A percentile compares a stretch with the other conserved stretches of the same genome.
Conservation (phyloP, 768 basidiomycete genomes). For the Panaeolus papilionaceus region DNA sequence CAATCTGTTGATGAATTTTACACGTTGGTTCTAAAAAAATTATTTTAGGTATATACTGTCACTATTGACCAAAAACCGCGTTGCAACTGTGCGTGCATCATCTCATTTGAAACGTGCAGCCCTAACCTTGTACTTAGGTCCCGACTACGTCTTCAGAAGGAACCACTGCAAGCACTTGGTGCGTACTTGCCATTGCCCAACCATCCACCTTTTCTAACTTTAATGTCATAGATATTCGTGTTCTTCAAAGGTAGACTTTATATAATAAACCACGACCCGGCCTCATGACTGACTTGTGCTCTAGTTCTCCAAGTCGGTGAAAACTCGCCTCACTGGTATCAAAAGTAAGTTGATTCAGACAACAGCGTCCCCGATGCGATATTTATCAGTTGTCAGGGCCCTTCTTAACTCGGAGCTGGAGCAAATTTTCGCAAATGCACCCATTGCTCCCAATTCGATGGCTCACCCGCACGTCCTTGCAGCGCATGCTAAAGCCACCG, state of each 20-base stretch:
- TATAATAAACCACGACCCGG: too few species aligned
- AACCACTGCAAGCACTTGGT: constrained; percentile 88
- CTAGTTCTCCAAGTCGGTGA: constrained; percentile 70
- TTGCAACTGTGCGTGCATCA: constrained; percentile 61
- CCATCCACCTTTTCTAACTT: constrained; percentile 13
- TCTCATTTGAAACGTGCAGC: neutral
- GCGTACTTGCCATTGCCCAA: constrained; percentile 28
- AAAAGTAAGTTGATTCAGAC: constrained; percentile 53
- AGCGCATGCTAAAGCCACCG: constrained; percentile 65
- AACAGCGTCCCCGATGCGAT: neutral
- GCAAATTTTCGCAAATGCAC: constrained; percentile 69
- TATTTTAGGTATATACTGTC: constrained; percentile 68
- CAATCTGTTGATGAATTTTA: neutral
- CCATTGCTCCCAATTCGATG: constrained; percentile 65
- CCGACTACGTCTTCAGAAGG: constrained; percentile 68
- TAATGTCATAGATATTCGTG: constrained; percentile 59
- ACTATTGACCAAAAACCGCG: constrained; percentile 60
- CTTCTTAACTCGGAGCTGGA: constrained; percentile 70
- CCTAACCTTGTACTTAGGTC: constrained; percentile 49
- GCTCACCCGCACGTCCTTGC: constrained; percentile 59
- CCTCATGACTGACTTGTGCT: neutral
- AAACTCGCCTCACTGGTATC: constrained; percentile 66
- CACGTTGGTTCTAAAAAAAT: neutral
- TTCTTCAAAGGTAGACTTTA: constrained; percentile 60
- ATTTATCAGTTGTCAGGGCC: constrained; percentile 47